phyloP scores from a whole-genome alignment of 2,329 filamentous ascomycete genomes.

The Aaosphaeria pasadenensis region DNA sequence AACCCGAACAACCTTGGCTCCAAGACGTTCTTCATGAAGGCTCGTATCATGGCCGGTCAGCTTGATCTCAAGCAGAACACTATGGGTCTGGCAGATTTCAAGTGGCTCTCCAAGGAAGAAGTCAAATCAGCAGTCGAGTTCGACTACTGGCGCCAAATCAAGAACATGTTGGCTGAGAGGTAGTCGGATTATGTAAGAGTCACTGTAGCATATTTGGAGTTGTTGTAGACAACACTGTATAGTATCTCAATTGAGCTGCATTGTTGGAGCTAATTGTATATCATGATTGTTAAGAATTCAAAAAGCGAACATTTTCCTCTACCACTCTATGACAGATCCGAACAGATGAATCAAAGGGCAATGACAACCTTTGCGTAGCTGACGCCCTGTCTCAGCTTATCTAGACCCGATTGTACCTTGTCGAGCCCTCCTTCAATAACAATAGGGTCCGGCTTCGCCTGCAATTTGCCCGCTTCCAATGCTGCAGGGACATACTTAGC shows the following conservation, averaged over 20 bases:
- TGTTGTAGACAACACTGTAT: conserved; percentile 3
- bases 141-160: conserved; percentile 71
- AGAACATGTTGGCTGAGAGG: conserved; percentile 80
- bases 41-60: conserved; percentile 95
- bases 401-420: conserved; percentile 23
- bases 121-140: conserved; percentile 63
- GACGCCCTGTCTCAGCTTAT: conserved; percentile 27
- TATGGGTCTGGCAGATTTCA: conserved; percentile 75
- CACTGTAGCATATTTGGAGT: background rate
- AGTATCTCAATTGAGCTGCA: background rate
- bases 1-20: conserved; percentile 56
- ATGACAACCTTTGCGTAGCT: conserved; percentile 35
- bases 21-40: conserved; percentile 96
- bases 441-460: conserved; percentile 27
- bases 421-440: conserved; percentile 28
- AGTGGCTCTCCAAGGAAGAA: conserved; percentile 91
- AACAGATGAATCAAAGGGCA: conserved; percentile 7
- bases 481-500: conserved; percentile 30
- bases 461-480: conserved; percentile 26
- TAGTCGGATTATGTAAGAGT: conserved; percentile 38
- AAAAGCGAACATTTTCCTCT: too few relatives aligned
- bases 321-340: background rate
- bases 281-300: too few relatives aligned
- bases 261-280: too few relatives aligned
- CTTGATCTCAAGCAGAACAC: conserved; percentile 71